Conservation (phyloP, 2,329 filamentous ascomycete genomes). For the Purpureocillium lavendulum region DNA sequence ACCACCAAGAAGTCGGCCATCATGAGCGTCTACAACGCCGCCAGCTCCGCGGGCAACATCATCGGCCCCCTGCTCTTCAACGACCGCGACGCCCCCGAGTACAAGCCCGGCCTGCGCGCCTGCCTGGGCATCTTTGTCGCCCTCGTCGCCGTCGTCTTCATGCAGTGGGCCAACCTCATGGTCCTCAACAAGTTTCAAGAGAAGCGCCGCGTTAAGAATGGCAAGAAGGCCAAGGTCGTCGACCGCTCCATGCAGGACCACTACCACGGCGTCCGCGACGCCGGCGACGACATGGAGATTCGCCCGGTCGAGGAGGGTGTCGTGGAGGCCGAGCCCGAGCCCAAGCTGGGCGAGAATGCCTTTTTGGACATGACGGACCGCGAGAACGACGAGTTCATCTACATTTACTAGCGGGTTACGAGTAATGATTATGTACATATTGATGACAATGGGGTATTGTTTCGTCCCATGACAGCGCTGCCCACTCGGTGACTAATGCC, state of each 20-base stretch:
- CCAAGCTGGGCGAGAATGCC: slow-evolving; percentile 36
- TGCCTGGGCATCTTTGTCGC: slow-evolving; percentile 47
- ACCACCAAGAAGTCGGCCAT: slow-evolving; percentile 58
- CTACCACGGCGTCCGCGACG: slow-evolving; percentile 25
- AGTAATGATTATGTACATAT: not conserved
- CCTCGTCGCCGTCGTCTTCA: slow-evolving; percentile 39
- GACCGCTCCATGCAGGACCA: slow-evolving; percentile 52
- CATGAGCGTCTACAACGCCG: slow-evolving; percentile 57
- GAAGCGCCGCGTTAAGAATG: slow-evolving; percentile 44
- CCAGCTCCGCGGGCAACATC: slow-evolving; percentile 55
- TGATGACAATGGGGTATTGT: too few species aligned
- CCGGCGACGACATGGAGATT: slow-evolving; percentile 5
- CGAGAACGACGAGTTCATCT: slow-evolving; percentile 61
- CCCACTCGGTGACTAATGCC: too few species aligned
- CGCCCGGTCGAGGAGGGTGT: slow-evolving; percentile 17
- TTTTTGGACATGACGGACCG: slow-evolving; percentile 55
- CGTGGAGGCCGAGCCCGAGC: slow-evolving; percentile 9
- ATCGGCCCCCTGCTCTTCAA: slow-evolving; percentile 57
- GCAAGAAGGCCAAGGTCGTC: slow-evolving; percentile 50
- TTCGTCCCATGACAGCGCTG: too few species aligned
- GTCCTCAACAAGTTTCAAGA: slow-evolving; percentile 50
- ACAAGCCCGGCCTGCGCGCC: slow-evolving; percentile 46
- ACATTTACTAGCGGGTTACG: slow-evolving; percentile 37
- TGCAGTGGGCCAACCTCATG: slow-evolving; percentile 47
- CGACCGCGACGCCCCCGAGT: slow-evolving; percentile 46